Conservation (phyloP, 139 green algal genomes). For the Chlamydomonas eustigma region DNA sequence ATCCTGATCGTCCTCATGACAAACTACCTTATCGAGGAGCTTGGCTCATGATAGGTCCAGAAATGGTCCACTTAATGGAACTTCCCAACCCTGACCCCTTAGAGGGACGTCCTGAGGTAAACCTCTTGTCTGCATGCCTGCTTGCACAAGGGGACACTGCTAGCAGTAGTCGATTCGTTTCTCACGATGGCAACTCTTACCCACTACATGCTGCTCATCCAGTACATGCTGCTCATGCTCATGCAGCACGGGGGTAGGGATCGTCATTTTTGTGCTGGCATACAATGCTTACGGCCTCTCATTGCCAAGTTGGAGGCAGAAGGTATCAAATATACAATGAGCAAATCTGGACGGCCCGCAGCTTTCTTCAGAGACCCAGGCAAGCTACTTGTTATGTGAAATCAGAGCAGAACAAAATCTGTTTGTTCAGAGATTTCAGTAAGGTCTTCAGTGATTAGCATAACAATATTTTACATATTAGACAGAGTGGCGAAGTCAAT, state of each 20-base stretch:
- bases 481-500: too few species aligned
- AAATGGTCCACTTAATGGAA: constrained; percentile 93
- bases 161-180: not conserved
- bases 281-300: constrained; percentile 60
- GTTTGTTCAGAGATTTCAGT: too few species aligned
- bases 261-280: constrained; percentile 80
- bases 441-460: too few species aligned
- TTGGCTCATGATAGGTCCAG: constrained; percentile 78
- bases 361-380: constrained; percentile 89
- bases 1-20: constrained; percentile 74
- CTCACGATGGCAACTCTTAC: too few species aligned
- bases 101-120: constrained; percentile 41
- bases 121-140: too few species aligned
- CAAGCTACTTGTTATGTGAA: too few species aligned
- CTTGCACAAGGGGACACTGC: not conserved
- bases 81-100: constrained; percentile 81
- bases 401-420: too few species aligned
- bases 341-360: constrained; percentile 70
- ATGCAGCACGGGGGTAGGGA: constrained; percentile 75
- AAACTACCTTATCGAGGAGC: constrained; percentile 85
- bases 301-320: constrained; percentile 54
- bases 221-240: too few species aligned
- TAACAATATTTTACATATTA: too few species aligned
- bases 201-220: too few species aligned
- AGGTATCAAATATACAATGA: constrained; percentile 65